Evolutionary conservation across 1,284 basidiomycete genomes (phyloP).

Genomic region (Tylopilus orsonianus): DNA sequence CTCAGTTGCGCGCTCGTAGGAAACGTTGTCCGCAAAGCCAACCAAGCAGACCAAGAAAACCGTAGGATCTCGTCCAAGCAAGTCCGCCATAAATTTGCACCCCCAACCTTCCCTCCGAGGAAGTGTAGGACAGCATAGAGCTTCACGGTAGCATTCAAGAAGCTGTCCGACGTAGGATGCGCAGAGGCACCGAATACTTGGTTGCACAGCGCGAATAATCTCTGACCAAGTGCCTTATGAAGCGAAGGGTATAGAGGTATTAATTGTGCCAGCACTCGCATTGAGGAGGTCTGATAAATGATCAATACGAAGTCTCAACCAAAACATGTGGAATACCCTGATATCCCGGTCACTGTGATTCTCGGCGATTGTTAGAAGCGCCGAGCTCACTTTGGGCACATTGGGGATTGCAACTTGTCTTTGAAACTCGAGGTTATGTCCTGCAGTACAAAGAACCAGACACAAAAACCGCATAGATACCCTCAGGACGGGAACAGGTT

Average conservation of each 20-base stretch:
- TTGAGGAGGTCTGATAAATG: constrained; percentile 44
- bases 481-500: constrained; percentile 57
- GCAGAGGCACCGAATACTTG: constrained; percentile 55
- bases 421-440: constrained; percentile 69
- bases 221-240: constrained; percentile 51
- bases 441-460: constrained; percentile 55
- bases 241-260: constrained; percentile 65
- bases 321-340: constrained; percentile 32
- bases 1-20: constrained; percentile 25
- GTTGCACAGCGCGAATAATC: constrained; percentile 53
- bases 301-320: constrained; percentile 9
- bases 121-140: constrained; percentile 63
- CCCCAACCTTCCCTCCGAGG: constrained; percentile 76
- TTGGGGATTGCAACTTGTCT: constrained; percentile 71
- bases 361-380: constrained; percentile 56
- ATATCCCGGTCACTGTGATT: constrained; percentile 50
- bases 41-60: constrained; percentile 61
- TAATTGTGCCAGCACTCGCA: constrained; percentile 56
- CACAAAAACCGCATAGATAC: constrained; percentile 60
- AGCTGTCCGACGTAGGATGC: constrained; percentile 40
- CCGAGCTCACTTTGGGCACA: constrained; percentile 64
- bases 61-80: constrained; percentile 64
- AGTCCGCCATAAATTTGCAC: constrained; percentile 69
- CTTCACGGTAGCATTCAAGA: constrained; percentile 51
- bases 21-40: constrained; percentile 59